Evolutionary conservation across 2,329 filamentous ascomycete genomes (phyloP).

Genomic region (Rosellinia necatrix): DNA sequence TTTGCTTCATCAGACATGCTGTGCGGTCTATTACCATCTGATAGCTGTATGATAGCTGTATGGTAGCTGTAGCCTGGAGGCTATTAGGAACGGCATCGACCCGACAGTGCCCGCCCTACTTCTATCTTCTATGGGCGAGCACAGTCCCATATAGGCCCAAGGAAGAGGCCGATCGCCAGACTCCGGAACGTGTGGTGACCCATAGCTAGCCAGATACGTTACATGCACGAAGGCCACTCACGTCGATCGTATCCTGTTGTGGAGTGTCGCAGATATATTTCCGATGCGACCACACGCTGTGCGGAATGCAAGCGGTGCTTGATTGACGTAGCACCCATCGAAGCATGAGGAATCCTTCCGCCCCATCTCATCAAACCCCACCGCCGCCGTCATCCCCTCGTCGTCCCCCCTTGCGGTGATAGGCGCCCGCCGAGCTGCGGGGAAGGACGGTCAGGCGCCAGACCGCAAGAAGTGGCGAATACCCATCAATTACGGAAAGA

Average conservation of each 20-base stretch:
- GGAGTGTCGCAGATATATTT: neutral
- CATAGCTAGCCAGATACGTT: constrained; percentile 1
- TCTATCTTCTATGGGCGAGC: neutral
- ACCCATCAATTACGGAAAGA: neutral
- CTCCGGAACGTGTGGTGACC: neutral
- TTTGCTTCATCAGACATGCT: constrained; percentile 10
- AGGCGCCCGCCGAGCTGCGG: neutral
- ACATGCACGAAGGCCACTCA: too few relatives aligned
- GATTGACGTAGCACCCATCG: constrained; percentile 9
- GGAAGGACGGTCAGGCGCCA: neutral
- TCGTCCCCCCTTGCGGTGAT: neutral
- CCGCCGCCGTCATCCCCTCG: neutral
- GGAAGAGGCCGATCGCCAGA: neutral
- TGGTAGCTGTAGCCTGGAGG: neutral
- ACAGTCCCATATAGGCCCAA: neutral
- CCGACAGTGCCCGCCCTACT: neutral
- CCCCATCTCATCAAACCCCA: neutral
- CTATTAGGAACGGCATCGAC: neutral
- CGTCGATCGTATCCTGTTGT: neutral
- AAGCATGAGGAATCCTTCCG: neutral
- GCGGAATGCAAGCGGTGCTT: neutral
- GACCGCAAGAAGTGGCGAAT: neutral
- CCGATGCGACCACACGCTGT: neutral
- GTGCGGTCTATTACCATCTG: too few relatives aligned
- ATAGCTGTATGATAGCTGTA: too few relatives aligned